Evolutionary conservation across 108 stramenopile species (phyloP), one percentile per base, ranked within the genome.

Genomic region (Cyclotella distinguenda): DNA sequence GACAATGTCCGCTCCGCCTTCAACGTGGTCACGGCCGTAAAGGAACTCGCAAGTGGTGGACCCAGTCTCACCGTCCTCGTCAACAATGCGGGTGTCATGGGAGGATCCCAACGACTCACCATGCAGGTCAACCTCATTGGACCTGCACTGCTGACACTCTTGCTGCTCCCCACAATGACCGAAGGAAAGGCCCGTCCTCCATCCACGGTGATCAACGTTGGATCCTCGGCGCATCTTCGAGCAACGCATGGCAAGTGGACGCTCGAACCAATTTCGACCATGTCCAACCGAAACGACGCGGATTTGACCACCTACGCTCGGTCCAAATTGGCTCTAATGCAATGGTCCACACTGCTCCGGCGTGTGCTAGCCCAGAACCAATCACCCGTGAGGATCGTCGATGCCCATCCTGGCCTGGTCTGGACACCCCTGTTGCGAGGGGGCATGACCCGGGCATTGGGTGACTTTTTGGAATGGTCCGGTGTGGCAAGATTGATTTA

Each of bases 21-120:
- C n/a, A 16, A 68, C 65, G 11, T 68, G 1, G 68, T 57, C 8
- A 44, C 48, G n/a, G 39, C 38, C 9, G 44, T 69, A 15, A 33
- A 64, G 51, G 49, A 32, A 18, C 46, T 68, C 13, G 38, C 33
- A 4, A 21, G 12, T 1, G 6, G 25, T 3, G 11, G 15, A 30
- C n/a, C 28, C 60, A 18, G 32, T 49, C 43, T 36, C 36, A 19
- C 61, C 34, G 18, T 62, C 15, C 55, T 77, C 39, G 60, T 77
- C 36, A 77, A 77, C 33, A 77, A 77, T 47, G 76, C 76, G 1
- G 76, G 76, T 0, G 69, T 77, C 27, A 77, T 77, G 76, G 76
- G 76, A 15, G 50, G 58, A 30, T 69, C 76, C 2, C 58, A 77
- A 64, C 55, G 52, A 52, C 36, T 69, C 22, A 68, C 76, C 0